A percentile compares a stretch with the other conserved stretches of the same genome.
These are phyloP conservation scores for Camellia oleifera DNA, from an alignment of 179 eudicot genomes.

Conservation along the genomic window DNA sequence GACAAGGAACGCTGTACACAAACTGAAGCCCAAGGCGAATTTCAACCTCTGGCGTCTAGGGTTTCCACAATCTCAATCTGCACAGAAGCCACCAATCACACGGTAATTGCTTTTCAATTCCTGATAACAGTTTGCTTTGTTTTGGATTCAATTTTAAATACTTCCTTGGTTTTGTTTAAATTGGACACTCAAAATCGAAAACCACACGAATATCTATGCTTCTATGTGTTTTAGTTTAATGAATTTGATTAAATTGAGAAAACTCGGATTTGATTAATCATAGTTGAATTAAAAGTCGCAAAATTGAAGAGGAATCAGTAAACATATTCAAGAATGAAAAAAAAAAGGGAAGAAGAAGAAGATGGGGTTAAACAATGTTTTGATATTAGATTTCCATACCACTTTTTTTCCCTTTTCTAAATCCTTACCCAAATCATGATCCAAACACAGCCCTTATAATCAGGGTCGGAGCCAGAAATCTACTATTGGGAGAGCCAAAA, in stretches of 20 bases:
- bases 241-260: too few species aligned
- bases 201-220: too few species aligned
- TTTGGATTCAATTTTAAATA: neutral
- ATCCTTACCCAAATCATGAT: too few species aligned
- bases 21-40: neutral
- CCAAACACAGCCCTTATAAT: too few species aligned
- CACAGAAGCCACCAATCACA: neutral
- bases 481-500: too few species aligned
- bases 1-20: neutral
- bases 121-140: neutral
- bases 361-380: too few species aligned
- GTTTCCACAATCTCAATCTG: slow-evolving; percentile 9
- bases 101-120: slow-evolving; percentile 11
- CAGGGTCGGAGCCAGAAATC: too few species aligned
- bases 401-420: too few species aligned
- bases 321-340: too few species aligned
- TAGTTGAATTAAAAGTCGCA: neutral
- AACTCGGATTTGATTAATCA: neutral
- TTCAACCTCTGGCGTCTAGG: neutral
- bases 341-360: too few species aligned
- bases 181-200: neutral
- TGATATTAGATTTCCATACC: too few species aligned
- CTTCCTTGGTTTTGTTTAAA: neutral
- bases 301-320: neutral
- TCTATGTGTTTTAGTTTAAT: too few species aligned